phyloP scores from a whole-genome alignment of 805 yeast species.

The Nakazawaea wickerhamii region DNA sequence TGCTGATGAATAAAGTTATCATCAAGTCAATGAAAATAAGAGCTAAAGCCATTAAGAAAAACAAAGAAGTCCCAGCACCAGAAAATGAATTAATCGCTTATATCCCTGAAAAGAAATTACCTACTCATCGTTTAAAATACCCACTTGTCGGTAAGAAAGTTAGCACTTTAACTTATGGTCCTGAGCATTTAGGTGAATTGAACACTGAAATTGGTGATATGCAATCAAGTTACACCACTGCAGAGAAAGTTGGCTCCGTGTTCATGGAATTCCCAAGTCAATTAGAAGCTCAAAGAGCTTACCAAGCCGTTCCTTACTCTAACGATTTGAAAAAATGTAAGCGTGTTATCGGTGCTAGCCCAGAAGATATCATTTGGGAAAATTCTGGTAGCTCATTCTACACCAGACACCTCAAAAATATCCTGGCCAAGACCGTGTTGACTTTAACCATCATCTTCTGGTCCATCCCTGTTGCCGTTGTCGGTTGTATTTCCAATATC shows the following conservation, averaged over 20 bases:
- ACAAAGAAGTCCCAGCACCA: slow-evolving; percentile 49
- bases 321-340: slow-evolving; percentile 39
- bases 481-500: slow-evolving; percentile 88
- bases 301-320: slow-evolving; percentile 67
- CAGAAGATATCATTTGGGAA: slow-evolving; percentile 82
- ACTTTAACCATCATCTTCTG: slow-evolving; percentile 75
- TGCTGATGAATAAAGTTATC: slow-evolving; percentile 54
- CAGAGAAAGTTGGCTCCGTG: slow-evolving; percentile 57
- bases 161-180: slow-evolving; percentile 71
- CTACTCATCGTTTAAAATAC: slow-evolving; percentile 66
- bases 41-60: slow-evolving; percentile 53
- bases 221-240: slow-evolving; percentile 49
- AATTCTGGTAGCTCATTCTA: slow-evolving; percentile 57
- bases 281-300: slow-evolving; percentile 83
- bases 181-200: slow-evolving; percentile 60
- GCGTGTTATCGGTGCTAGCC: slow-evolving; percentile 58
- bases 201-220: slow-evolving; percentile 56
- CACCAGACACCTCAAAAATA: slow-evolving; percentile 50
- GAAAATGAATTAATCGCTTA: slow-evolving; percentile 54
- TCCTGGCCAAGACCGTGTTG: slow-evolving; percentile 58
- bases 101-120: slow-evolving; percentile 70
- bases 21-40: slow-evolving; percentile 54
- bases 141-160: slow-evolving; percentile 78
- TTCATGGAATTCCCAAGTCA: slow-evolving; percentile 81
- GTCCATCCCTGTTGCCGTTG: slow-evolving; percentile 97